These are phyloP conservation scores for Sistotremastrum niveocremeum DNA, from an alignment of 768 basidiomycete genomes.

Conservation along the genomic window DNA sequence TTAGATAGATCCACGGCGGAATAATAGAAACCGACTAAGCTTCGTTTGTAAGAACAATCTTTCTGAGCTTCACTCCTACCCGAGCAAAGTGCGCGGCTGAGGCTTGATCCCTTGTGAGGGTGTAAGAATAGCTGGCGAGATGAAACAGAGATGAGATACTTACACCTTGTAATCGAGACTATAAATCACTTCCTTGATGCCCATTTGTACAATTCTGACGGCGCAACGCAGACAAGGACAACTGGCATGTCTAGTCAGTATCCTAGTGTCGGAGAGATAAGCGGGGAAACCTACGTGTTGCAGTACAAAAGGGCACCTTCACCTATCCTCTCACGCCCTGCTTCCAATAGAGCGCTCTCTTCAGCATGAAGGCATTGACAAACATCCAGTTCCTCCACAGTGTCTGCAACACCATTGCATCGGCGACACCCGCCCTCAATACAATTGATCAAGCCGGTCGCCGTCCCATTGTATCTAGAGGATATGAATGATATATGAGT, in stretches of 20 bases:
- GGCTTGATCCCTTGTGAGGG: constrained; percentile 54
- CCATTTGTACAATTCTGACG: constrained; percentile 93
- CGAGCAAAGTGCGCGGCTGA: constrained; percentile 66
- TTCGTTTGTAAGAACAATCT: constrained; percentile 39
- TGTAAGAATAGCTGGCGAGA: background rate
- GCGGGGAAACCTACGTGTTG: constrained; percentile 64
- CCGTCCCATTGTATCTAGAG: constrained; percentile 86
- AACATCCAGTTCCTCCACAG: constrained; percentile 42
- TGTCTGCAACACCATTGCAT: constrained; percentile 43
- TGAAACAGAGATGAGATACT: constrained; percentile 15
- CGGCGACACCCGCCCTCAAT: constrained; percentile 79
- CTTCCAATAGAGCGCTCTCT: constrained; percentile 93
- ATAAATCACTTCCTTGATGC: constrained; percentile 86
- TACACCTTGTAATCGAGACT: constrained; percentile 93
- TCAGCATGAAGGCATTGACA: constrained; percentile 96
- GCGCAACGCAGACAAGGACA: constrained; percentile 96
- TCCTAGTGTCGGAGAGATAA: background rate
- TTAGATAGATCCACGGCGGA: background rate
- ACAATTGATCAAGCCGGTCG: constrained; percentile 81
- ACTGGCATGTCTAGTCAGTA: constrained; percentile 26
- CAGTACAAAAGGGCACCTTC: constrained; percentile 81
- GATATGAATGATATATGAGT: background rate
- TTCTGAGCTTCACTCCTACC: constrained; percentile 70
- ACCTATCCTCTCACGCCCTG: constrained; percentile 83
- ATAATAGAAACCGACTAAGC: constrained; percentile 3